A percentile compares a stretch with the other conserved stretches of the same genome.
Conservation (phyloP, 1,284 basidiomycete genomes). For the Ceratobasidium sp. region DNA sequence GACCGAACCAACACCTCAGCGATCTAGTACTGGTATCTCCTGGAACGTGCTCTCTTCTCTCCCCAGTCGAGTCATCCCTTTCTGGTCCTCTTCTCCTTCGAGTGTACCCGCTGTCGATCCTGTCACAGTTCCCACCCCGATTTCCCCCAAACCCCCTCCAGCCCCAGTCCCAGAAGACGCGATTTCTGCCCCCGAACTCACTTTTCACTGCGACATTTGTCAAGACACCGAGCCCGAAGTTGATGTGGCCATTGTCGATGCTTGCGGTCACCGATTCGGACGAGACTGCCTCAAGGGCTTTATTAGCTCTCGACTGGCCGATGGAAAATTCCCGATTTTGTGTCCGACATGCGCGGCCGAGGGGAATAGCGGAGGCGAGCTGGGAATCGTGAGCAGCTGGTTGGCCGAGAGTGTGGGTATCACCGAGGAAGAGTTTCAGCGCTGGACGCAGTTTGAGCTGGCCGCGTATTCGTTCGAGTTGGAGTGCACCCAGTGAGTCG, state of each 20-base stretch:
- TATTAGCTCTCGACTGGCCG: constrained; percentile 57
- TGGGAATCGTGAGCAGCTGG: constrained; percentile 23
- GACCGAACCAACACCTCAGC: neutral
- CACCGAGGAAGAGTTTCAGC: constrained; percentile 55
- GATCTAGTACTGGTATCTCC: constrained; percentile 16
- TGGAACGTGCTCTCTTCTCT: constrained; percentile 7
- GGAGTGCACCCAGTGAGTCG: constrained; percentile 59
- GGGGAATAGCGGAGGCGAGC: constrained; percentile 54
- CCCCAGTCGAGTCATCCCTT: neutral
- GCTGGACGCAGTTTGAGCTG: constrained; percentile 63
- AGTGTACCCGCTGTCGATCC: neutral
- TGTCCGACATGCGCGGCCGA: constrained; percentile 61
- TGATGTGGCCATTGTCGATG: constrained; percentile 56
- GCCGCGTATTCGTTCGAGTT: constrained; percentile 61
- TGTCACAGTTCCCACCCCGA: constrained; percentile 1
- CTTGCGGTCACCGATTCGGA: constrained; percentile 64
- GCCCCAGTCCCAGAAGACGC: neutral
- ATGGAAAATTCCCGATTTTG: constrained; percentile 64
- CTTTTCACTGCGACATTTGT: constrained; percentile 67
- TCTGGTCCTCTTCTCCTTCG: constrained; percentile 10
- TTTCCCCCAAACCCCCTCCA: neutral
- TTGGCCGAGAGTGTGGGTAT: constrained; percentile 58
- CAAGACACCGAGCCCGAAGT: constrained; percentile 60
- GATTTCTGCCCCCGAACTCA: constrained; percentile 23
- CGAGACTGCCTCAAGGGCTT: constrained; percentile 59